Evolutionary conservation across 2,329 filamentous ascomycete species (phyloP).

Genomic region (Exophiala xenobiotica): DNA sequence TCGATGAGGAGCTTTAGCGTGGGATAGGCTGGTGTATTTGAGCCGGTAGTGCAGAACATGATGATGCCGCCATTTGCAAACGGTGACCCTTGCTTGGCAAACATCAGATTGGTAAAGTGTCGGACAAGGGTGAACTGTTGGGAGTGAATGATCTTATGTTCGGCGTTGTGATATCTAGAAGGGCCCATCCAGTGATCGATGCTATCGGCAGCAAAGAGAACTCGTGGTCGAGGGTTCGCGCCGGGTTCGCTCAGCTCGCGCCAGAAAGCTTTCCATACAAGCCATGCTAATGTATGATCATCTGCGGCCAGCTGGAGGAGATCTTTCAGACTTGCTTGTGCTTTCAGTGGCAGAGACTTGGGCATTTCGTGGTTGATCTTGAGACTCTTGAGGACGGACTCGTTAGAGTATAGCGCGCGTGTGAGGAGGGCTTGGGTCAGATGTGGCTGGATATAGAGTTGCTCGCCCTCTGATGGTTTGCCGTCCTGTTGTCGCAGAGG

Average conservation of each 20-base stretch:
- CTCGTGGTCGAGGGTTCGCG: conserved; percentile 53
- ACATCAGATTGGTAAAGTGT: conserved; percentile 71
- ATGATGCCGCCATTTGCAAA: conserved; percentile 75
- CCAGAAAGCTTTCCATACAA: conserved; percentile 79
- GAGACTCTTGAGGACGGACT: conserved; percentile 57
- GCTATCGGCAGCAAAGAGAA: conserved; percentile 77
- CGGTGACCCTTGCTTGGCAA: conserved; percentile 51
- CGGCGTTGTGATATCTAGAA: conserved; percentile 70
- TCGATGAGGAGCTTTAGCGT: conserved; percentile 68
- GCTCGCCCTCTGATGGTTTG: conserved; percentile 8
- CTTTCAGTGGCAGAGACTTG: conserved; percentile 58
- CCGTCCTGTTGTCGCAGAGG: conserved; percentile 51
- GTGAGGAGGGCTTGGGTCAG: conserved; percentile 74
- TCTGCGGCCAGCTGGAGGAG: conserved; percentile 68
- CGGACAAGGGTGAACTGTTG: conserved; percentile 77
- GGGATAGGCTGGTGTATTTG: conserved; percentile 64
- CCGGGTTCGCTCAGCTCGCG: conserved; percentile 64
- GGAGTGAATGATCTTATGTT: conserved; percentile 75
- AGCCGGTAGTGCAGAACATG: conserved; percentile 70
- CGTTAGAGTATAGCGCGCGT: conserved; percentile 71
- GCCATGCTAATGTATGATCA: conserved; percentile 76
- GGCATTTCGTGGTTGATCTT: conserved; percentile 54
- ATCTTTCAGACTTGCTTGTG: conserved; percentile 61
- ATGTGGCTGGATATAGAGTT: conserved; percentile 74
- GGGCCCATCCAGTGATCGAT: conserved; percentile 77